phyloP scores from a whole-genome alignment of 2,329 filamentous ascomycete genomes.

The Leptographium lundbergii region DNA sequence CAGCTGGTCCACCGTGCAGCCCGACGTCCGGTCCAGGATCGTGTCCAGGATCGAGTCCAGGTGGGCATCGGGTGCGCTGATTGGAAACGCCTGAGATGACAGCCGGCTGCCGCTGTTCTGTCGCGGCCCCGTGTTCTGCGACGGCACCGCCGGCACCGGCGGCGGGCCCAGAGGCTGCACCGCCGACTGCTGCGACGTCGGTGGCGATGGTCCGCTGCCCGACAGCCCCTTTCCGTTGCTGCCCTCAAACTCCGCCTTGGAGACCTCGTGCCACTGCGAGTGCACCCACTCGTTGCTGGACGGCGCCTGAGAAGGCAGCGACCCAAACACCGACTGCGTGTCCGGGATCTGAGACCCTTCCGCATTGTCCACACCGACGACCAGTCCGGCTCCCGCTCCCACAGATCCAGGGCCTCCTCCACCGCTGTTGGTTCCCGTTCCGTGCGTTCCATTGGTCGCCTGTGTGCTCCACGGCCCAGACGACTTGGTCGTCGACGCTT shows the following conservation, averaged over 20 bases:
- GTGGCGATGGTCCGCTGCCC: neutral
- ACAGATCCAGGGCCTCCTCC: neutral
- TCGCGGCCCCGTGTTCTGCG: conserved; percentile 20
- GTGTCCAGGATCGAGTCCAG: conserved; percentile 47
- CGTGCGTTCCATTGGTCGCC: conserved; percentile 53
- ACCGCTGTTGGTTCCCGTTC: conserved; percentile 1
- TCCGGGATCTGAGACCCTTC: conserved; percentile 39
- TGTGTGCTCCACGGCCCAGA: conserved; percentile 55
- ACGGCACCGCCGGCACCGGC: conserved; percentile 20
- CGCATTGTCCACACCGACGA: conserved; percentile 21
- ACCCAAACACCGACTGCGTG: conserved; percentile 30
- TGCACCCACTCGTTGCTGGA: conserved; percentile 43
- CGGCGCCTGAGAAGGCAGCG: conserved; percentile 23
- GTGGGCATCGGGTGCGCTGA: conserved; percentile 32
- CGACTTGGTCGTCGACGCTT: conserved; percentile 87
- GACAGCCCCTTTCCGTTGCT: neutral
- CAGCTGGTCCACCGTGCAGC: conserved; percentile 81
- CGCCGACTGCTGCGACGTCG: neutral
- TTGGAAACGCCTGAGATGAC: conserved; percentile 31
- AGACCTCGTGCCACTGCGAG: conserved; percentile 43
- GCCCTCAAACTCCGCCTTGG: conserved; percentile 18
- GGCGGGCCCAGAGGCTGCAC: conserved; percentile 6
- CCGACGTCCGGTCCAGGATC: conserved; percentile 55
- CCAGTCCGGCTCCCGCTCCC: neutral
- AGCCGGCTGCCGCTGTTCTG: conserved; percentile 16